phyloP scores from a whole-genome alignment of 257 asterid species.

The Penstemon eatonii region DNA sequence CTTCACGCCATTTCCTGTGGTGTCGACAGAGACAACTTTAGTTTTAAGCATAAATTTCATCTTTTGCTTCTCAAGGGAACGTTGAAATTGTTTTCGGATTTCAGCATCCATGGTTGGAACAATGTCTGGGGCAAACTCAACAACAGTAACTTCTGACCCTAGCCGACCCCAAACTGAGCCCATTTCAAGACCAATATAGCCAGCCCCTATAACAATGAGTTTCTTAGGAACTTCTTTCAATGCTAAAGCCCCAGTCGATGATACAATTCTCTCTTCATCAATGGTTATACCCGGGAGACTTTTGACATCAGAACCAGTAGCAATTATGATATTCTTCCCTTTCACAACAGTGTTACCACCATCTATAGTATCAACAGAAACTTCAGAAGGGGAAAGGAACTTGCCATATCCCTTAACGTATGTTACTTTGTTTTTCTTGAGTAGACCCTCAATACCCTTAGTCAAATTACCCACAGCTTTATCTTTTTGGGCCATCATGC shows the following conservation, averaged over 20 bases:
- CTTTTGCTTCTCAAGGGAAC: conserved; percentile 91
- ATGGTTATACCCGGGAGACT: conserved; percentile 65
- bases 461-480: conserved; percentile 90
- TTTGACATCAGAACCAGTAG: conserved; percentile 94
- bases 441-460: conserved; percentile 92
- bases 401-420: conserved; percentile 96
- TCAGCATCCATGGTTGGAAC: conserved; percentile 96
- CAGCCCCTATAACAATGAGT: conserved; percentile 93
- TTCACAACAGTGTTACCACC: conserved; percentile 81
- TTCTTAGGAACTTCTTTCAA: conserved; percentile 78
- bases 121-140: conserved; percentile 84
- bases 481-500: conserved; percentile 96
- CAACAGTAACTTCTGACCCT: conserved; percentile 95
- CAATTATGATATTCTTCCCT: conserved; percentile 86
- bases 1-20: conserved; percentile 67
- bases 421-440: conserved; percentile 93
- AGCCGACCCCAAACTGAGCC: conserved; percentile 98
- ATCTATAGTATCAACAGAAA: conserved; percentile 78
- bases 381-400: conserved; percentile 81
- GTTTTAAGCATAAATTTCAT: conserved; percentile 96
- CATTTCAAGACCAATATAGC: conserved; percentile 96
- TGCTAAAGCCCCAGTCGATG: conserved; percentile 67
- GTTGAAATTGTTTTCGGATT: conserved; percentile 85
- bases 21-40: conserved; percentile 88
- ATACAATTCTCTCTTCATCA: conserved; percentile 65